A percentile compares a stretch with the other conserved stretches of the same genome.
Evolutionary conservation across 2,329 filamentous ascomycete genomes (phyloP).

Genomic region (Neofusicoccum ribis): DNA sequence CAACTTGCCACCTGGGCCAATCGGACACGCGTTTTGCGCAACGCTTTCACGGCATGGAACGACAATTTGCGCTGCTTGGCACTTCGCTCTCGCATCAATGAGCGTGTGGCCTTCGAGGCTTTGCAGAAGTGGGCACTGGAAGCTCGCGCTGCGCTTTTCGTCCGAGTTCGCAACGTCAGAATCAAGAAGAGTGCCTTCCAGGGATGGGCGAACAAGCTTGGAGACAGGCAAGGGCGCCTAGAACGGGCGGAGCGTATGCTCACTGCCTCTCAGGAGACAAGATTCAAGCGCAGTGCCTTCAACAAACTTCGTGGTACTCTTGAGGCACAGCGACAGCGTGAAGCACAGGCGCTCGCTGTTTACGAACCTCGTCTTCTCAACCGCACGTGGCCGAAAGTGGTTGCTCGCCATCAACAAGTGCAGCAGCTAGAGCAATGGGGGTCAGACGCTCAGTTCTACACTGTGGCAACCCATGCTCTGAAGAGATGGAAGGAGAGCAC

Average conservation of each 20-base stretch:
- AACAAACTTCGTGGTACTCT: conserved; percentile 31
- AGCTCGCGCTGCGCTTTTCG: conserved; percentile 43
- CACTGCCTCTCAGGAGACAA: conserved; percentile 31
- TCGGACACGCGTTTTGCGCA: conserved; percentile 54
- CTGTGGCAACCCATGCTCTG: conserved; percentile 51
- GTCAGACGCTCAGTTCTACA: conserved; percentile 57
- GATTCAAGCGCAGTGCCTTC: conserved; percentile 22
- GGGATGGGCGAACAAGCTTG: conserved; percentile 31
- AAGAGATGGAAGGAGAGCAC: conserved; percentile 55
- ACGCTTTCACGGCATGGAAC: conserved; percentile 64
- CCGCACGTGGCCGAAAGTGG: conserved; percentile 37
- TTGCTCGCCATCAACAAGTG: conserved; percentile 43
- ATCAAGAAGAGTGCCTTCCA: conserved; percentile 31
- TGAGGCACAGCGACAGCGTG: conserved; percentile 28
- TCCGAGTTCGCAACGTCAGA: conserved; percentile 36
- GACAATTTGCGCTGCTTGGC: conserved; percentile 57
- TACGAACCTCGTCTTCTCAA: conserved; percentile 44
- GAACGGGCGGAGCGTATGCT: conserved; percentile 34
- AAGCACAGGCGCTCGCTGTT: conserved; percentile 43
- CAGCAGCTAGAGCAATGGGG: conserved; percentile 54
- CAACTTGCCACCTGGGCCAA: conserved; percentile 53
- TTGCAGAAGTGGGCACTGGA: conserved; percentile 64
- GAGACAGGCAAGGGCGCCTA: conserved; percentile 30
- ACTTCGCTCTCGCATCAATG: conserved; percentile 54
- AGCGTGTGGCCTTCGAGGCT: conserved; percentile 55